Base-by-base conservation (phyloP, 2,329 filamentous ascomycete species). In the Rhynchosporium agropyri region DNA sequence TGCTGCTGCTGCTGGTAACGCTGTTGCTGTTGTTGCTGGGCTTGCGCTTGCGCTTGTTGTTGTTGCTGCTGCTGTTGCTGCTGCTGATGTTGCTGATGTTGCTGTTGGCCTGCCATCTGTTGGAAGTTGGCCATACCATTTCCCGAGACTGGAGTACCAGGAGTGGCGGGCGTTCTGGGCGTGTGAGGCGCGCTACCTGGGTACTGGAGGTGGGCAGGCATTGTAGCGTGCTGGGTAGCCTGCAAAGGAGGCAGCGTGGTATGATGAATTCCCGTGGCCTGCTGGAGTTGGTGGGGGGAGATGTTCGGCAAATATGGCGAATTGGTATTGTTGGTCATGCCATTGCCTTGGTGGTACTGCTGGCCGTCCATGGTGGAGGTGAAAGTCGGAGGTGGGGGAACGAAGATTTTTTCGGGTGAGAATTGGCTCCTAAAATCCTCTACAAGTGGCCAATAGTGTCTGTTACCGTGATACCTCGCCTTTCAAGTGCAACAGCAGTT, bases 161-260 rank as follows among this genome's bases (percentile, higher is more conserved):
- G 84, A 15, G 85, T 86, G n/a, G 83, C 82, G 53, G 84, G 83
- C 28, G 84, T 86, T 71, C 84, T 81, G 68, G 85, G 85, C 51
- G 84, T 86, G 71, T 87, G 84, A 55, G 72, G 71, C 40, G 73
- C 72, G 66, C 74, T 76, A 63, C 82, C 81, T 77, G 87, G 87
- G 62, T 81, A 76, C 43, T 58, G 57, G n/a, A 59, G 57, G 29
- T 59, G 57, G 59, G 79, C 77, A 69, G 83, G 80, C 79, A 83
- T 82, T 67, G 78, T 76, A 68, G 77, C 76, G 62, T 80, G 79
- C 71, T 79, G 80, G 67, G 79, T 76, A 28, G 64, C 62, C 68
- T 82, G 80, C 67, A 86, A 75, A 68, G 84, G 83, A 50, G 84
- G 83, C 67, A 86, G 77, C 54, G 83, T 85, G 13, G 58, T 53